Conservation (phyloP, 129 eudicot genomes). For the Dittrichia graveolens region DNA sequence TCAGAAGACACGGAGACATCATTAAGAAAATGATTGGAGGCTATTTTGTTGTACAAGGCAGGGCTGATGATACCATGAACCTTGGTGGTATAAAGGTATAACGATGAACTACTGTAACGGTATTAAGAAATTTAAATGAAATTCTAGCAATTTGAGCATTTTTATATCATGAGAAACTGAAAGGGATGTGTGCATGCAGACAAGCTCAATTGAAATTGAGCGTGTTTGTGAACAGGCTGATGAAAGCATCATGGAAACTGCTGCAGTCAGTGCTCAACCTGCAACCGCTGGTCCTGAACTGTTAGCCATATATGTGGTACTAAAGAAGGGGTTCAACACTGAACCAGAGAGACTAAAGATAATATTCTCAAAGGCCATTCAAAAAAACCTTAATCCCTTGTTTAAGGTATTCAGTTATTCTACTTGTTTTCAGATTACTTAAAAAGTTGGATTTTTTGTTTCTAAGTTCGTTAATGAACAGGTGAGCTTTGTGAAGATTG, state of each 20-base stretch:
- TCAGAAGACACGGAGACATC: conserved; percentile 93
- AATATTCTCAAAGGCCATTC: conserved; percentile 75
- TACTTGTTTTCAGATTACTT: background rate
- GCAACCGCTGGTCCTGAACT: conserved; percentile 83
- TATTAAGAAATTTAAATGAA: background rate
- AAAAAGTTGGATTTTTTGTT: background rate
- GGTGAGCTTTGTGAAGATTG: conserved; percentile 77
- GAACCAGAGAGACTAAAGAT: conserved; percentile 57
- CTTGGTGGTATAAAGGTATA: conserved; percentile 96
- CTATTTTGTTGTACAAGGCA: conserved; percentile 70
- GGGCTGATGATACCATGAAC: conserved; percentile 99
- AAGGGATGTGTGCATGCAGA: conserved; percentile 47
- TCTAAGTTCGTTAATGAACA: conserved; percentile 35
- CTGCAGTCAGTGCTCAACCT: conserved; percentile 80
- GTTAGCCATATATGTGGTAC: conserved; percentile 76
- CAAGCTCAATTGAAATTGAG: conserved; percentile 91
- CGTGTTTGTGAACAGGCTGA: conserved; percentile 79
- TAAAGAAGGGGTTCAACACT: conserved; percentile 51
- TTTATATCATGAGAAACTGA: conserved; percentile 15
- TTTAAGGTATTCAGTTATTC: conserved; percentile 66
- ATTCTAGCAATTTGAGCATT: background rate
- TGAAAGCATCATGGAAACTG: conserved; percentile 74
- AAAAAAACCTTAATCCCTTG: conserved; percentile 77
- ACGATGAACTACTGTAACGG: background rate
- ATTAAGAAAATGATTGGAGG: conserved; percentile 77